Evolutionary conservation across 2,329 filamentous ascomycete species (phyloP), one percentile per base, ranked within the genome.

Genomic region (Capronia coronata): DNA sequence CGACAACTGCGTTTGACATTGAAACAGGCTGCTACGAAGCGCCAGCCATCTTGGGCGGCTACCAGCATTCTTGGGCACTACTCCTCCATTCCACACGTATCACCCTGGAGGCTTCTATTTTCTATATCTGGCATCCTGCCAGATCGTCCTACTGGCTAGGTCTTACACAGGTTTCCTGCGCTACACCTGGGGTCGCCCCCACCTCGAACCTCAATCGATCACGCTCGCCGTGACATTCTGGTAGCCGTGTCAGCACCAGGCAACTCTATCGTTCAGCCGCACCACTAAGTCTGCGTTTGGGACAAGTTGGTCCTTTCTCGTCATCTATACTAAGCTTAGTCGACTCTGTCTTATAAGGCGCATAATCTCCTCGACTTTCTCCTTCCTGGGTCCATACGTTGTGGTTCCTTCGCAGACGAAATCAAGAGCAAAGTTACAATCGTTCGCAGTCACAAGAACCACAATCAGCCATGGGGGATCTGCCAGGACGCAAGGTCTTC

Each of bases 401-500:
- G 14, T 37, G 2, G 5, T 11, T 19, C 14, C 3, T 6, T 37
- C 16, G 34, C 6, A 8, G 16, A 18, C 34, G 2, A 37, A 19
- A 11, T 37, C 34, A 37, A 37, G 34, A 34, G 2, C 34, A 7
- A 8, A 18, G 19, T 34, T 14, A 34, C 30, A 10, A 34, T 14
- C n/a, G n/a, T n/a, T 22, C 13, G 8, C 13, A 23, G 16, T 30
- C 27, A 16, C 38, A 5, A 6, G 25, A 35, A 29, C 29, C 29
- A 43, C 37, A 23, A 35, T 41, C 48, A 51, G 66, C 49, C 63
- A 83, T 83, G 79, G 69, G 74, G 59, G 78, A 82, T 62, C 69
- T 82, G 54, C 71, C 74, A 57, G 82, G 82, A 66, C 84, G 89
- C 72, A 96, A 95, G 79, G 81, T 91, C 71, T 96, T 95, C 79